Percentiles rank a stretch among this genome's conserved stretches.
These are phyloP conservation scores for Phytomonas serpens DNA, from an alignment of 208 protist species.

Conservation along the genomic window DNA sequence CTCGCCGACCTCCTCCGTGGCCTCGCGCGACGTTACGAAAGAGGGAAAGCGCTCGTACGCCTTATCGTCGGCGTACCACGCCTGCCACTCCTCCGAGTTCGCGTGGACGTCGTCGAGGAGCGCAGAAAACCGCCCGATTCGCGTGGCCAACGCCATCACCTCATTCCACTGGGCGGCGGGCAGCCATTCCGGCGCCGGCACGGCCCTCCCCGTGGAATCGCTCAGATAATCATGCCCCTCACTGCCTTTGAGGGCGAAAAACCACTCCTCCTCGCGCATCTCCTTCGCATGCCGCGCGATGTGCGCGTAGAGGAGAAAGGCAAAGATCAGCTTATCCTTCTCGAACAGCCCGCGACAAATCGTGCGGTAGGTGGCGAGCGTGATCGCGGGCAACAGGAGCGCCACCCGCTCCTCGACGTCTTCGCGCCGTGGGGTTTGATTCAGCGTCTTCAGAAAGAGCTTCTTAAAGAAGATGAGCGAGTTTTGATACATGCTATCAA, in stretches of 20 bases:
- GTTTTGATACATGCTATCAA: conserved; percentile 95
- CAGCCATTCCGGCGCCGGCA: conserved; percentile 71
- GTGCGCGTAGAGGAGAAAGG: conserved; percentile 90
- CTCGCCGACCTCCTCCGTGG: not conserved
- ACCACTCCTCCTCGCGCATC: conserved; percentile 77
- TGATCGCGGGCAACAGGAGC: conserved; percentile 79
- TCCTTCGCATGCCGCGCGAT: conserved; percentile 70
- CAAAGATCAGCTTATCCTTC: conserved; percentile 94
- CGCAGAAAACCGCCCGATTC: conserved; percentile 74
- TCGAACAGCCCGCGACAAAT: conserved; percentile 95
- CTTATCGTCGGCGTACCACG: conserved; percentile 81
- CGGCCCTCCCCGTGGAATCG: conserved; percentile 30
- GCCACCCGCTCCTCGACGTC: conserved; percentile 72
- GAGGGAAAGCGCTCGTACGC: conserved; percentile 74
- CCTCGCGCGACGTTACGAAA: conserved; percentile 13
- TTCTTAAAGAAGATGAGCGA: conserved; percentile 91
- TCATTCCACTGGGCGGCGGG: conserved; percentile 87
- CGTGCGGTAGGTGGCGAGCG: conserved; percentile 86
- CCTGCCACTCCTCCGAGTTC: conserved; percentile 67
- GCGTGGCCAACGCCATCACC: conserved; percentile 69
- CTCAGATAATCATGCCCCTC: conserved; percentile 52
- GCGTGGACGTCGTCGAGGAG: conserved; percentile 86
- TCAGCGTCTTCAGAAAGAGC: conserved; percentile 87
- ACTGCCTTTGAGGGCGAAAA: conserved; percentile 85
- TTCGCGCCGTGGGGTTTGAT: conserved; percentile 74